A percentile compares a stretch with the other conserved stretches of the same genome.
Conservation (phyloP, 495 filamentous ascomycete genomes). For the Hypoxylon subgilvum region DNA sequence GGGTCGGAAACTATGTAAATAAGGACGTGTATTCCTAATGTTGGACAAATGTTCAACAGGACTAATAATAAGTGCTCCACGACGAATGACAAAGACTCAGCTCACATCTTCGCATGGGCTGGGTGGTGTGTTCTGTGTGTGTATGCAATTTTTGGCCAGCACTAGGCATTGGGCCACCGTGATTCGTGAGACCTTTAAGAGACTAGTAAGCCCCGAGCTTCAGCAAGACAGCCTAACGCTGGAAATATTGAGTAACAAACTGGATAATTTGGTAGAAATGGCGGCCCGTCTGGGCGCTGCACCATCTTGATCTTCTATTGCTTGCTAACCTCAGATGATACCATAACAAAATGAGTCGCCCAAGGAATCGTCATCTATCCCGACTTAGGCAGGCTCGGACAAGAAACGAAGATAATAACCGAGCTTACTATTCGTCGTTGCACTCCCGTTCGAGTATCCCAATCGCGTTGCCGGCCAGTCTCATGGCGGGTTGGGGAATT, state of each 20-base stretch:
- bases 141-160: not conserved
- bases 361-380: constrained; percentile 3
- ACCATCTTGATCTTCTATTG: constrained; percentile 2
- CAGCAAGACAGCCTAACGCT: constrained; percentile 10
- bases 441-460: constrained; percentile 16
- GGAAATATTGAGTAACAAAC: constrained; percentile 29
- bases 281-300: constrained; percentile 29
- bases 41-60: not conserved
- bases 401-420: constrained; percentile 21
- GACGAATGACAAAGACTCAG: constrained; percentile 15
- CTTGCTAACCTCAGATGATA: not conserved
- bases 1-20: constrained; percentile 14
- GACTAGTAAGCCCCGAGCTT: constrained; percentile 35
- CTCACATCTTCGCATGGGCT: constrained; percentile 5
- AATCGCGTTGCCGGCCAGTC: constrained; percentile 13
- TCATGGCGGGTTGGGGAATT: constrained; percentile 1
- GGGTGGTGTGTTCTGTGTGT: constrained; percentile 23
- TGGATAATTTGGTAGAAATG: constrained; percentile 31
- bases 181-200: constrained; percentile 19
- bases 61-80: too few relatives aligned
- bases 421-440: constrained; percentile 36
- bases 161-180: constrained; percentile 25
- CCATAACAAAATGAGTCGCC: not conserved
- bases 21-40: constrained; percentile 5
- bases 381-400: constrained; percentile 13